Evolutionary conservation across 2,329 filamentous ascomycete genomes (phyloP).

Genomic region (Lecanicillium sp.): DNA sequence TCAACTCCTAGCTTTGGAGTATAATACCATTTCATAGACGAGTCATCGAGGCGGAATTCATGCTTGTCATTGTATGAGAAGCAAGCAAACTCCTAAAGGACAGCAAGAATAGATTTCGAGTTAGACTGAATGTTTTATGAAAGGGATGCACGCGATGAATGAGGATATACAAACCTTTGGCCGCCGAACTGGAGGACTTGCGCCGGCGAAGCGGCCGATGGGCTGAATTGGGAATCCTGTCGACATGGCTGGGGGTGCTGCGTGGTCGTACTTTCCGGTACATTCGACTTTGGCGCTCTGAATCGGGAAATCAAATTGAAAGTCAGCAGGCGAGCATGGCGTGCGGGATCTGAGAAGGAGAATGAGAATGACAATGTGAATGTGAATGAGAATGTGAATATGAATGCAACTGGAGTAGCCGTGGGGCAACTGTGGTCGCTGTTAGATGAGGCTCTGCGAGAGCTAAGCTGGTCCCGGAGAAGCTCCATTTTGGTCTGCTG

Average conservation of each 20-base stretch:
- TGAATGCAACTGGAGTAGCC: background rate
- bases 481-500: no score
- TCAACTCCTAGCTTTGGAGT: conserved; percentile 63
- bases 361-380: no score
- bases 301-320: no score
- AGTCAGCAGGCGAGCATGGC: no score
- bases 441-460: no score
- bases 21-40: conserved; percentile 83
- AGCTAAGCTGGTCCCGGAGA: no score
- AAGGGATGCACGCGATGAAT: background rate
- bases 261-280: no score
- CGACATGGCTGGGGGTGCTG: conserved; percentile 1
- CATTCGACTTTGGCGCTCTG: no score
- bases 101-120: background rate
- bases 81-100: conserved; percentile 68
- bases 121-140: background rate
- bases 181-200: conserved; percentile 62
- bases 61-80: conserved; percentile 92
- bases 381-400: background rate
- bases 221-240: conserved; percentile 56
- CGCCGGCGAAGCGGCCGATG: conserved; percentile 58
- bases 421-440: background rate
- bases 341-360: no score
- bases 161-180: conserved; percentile 51
- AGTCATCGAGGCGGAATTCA: conserved; percentile 64